phyloP scores from a whole-genome alignment of 75 land plant genomes.

The Picea glauca region DNA sequence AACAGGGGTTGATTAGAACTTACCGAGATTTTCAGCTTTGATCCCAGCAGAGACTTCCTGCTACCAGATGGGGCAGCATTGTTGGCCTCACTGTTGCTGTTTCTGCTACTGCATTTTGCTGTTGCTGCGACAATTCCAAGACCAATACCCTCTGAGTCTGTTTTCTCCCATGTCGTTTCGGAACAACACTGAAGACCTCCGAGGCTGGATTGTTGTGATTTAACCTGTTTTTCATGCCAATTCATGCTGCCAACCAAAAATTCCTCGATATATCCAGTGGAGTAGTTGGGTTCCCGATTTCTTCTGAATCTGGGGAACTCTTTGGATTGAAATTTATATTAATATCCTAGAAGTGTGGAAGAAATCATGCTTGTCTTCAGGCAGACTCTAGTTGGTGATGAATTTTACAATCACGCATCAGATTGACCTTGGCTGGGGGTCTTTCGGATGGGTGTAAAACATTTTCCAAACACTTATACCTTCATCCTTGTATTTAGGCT shows the following conservation, averaged over 20 bases:
- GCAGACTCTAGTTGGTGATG: neutral
- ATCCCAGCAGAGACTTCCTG: slow-evolving; percentile 2
- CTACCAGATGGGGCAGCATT: neutral
- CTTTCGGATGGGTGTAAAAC: neutral
- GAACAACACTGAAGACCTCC: slow-evolving; percentile 12
- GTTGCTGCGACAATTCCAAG: slow-evolving; percentile 26
- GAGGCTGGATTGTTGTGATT: slow-evolving; percentile 20
- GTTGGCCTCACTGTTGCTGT: slow-evolving; percentile 5
- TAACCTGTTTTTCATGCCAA: slow-evolving; percentile 12
- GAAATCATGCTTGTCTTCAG: neutral
- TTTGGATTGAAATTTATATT: neutral
- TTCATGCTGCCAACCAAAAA: neutral
- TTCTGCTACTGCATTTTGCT: neutral
- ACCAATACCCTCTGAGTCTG: slow-evolving; percentile 23
- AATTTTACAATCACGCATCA: slow-evolving; percentile 1
- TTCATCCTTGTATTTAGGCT: neutral
- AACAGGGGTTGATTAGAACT: neutral
- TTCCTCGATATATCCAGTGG: slow-evolving; percentile 10
- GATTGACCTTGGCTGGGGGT: neutral
- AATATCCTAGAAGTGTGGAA: neutral
- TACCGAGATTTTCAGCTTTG: neutral
- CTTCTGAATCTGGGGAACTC: slow-evolving; percentile 2
- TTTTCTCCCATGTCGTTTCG: slow-evolving; percentile 14
- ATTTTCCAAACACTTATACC: slow-evolving; percentile 1
- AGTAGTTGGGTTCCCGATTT: neutral